A percentile compares a stretch with the other conserved stretches of the same genome.
These are phyloP conservation scores for Aspergillus sp. DNA, from an alignment of 2,329 filamentous ascomycete species.

Conservation along the genomic window DNA sequence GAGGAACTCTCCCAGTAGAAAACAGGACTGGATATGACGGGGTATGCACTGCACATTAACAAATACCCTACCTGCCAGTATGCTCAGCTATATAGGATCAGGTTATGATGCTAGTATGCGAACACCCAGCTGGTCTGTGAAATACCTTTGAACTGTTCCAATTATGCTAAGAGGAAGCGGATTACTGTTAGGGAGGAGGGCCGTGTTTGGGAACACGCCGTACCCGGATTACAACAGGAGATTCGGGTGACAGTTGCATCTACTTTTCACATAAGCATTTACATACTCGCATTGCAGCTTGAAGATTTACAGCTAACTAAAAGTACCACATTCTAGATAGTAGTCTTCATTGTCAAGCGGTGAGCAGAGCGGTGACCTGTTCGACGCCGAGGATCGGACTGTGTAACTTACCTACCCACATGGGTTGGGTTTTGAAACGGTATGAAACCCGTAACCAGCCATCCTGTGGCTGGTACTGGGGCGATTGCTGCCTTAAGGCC, in stretches of 20 bases:
- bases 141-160: no score
- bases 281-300: neutral
- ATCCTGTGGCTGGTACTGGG: neutral
- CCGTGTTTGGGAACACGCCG: no score
- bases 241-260: no score
- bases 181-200: no score
- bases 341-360: neutral
- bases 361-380: neutral
- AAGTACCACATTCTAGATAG: neutral
- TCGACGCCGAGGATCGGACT: neutral
- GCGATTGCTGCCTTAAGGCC: neutral
- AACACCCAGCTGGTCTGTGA: no score
- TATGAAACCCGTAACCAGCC: neutral
- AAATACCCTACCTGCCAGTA: no score
- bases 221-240: no score
- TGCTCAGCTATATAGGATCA: no score
- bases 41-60: neutral
- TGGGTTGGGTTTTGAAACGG: neutral
- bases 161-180: no score
- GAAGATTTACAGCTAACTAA: neutral
- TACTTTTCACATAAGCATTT: neutral
- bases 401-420: neutral
- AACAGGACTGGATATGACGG: neutral
- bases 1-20: neutral
- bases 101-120: no score